phyloP scores from a whole-genome alignment of 192 early-diverging fungal species.

The Funneliformis mosseae region DNA sequence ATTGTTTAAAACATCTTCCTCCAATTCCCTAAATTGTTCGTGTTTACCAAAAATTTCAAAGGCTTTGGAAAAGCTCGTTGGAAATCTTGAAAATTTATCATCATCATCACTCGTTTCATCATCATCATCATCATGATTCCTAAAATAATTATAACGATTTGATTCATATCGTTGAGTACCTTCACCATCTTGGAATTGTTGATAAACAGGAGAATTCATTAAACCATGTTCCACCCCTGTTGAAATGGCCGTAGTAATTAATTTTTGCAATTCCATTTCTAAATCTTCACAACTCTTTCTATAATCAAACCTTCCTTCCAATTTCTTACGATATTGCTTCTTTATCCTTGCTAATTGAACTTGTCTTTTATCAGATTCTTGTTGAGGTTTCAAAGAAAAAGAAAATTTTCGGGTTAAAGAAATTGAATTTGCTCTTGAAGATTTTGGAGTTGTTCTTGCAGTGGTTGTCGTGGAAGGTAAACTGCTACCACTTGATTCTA shows the following conservation, averaged over 20 bases:
- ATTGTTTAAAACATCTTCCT: neutral
- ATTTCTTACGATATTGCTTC: neutral
- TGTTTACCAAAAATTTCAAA: neutral
- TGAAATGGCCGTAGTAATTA: neutral
- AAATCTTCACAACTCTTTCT: conserved; percentile 23
- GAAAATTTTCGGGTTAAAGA: neutral
- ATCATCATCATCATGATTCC: neutral
- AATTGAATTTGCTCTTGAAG: neutral
- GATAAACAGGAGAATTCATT: neutral
- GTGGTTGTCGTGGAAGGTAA: neutral
- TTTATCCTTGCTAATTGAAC: neutral
- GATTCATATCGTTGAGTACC: no score
- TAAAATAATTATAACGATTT: neutral
- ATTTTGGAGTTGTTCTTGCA: neutral
- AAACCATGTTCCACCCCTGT: neutral
- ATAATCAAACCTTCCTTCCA: conserved; percentile 8
- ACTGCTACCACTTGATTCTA: neutral
- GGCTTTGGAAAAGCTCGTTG: neutral
- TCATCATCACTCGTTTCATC: no score
- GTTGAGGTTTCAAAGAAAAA: neutral
- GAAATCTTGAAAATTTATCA: no score
- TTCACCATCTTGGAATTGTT: neutral
- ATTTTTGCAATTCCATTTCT: conserved; percentile 18
- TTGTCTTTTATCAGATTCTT: neutral
- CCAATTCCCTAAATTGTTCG: no score